Conservation (phyloP, 2,329 filamentous ascomycete genomes). For the Nothophaeocryptopus gaeumannii region DNA sequence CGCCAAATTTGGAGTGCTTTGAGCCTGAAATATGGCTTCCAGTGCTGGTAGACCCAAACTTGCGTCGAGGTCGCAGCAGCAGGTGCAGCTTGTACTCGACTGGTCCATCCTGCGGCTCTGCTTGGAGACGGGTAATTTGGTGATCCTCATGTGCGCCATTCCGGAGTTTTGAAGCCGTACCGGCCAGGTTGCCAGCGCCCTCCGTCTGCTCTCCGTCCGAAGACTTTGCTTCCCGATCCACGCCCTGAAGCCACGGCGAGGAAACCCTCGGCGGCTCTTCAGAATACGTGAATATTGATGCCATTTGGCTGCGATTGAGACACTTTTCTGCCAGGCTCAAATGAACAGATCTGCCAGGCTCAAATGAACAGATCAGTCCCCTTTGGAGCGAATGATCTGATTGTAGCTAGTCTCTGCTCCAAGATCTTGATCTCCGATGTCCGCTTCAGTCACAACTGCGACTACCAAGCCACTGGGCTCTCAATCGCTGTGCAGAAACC, state of each 20-base stretch:
- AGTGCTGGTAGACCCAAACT: slow-evolving; percentile 71
- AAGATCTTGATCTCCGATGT: background rate
- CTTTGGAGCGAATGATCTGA: background rate
- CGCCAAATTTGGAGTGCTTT: slow-evolving; percentile 43
- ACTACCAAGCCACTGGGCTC: no score
- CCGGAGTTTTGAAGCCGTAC: slow-evolving; percentile 10
- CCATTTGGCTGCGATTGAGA: slow-evolving; percentile 54
- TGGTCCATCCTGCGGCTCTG: slow-evolving; percentile 90
- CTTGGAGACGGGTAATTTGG: slow-evolving; percentile 69
- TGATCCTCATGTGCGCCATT: slow-evolving; percentile 12
- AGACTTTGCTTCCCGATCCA: background rate
- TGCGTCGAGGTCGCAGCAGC: slow-evolving; percentile 72
- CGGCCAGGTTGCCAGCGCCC: slow-evolving; percentile 1
- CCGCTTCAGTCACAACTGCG: no score
- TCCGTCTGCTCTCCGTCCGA: background rate
- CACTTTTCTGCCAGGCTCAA: no score
- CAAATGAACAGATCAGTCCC: no score
- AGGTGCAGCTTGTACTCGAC: slow-evolving; percentile 97
- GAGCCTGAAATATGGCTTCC: slow-evolving; percentile 51
- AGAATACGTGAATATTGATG: slow-evolving; percentile 94
- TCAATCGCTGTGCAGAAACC: no score
- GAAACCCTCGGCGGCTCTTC: slow-evolving; percentile 81
- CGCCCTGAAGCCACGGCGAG: slow-evolving; percentile 74
- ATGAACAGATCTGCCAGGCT: no score
- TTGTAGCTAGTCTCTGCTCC: background rate